A percentile compares a stretch with the other conserved stretches of the same genome.
phyloP scores from a whole-genome alignment of 768 basidiomycete genomes.

The Neoboletus brunneissimus region DNA sequence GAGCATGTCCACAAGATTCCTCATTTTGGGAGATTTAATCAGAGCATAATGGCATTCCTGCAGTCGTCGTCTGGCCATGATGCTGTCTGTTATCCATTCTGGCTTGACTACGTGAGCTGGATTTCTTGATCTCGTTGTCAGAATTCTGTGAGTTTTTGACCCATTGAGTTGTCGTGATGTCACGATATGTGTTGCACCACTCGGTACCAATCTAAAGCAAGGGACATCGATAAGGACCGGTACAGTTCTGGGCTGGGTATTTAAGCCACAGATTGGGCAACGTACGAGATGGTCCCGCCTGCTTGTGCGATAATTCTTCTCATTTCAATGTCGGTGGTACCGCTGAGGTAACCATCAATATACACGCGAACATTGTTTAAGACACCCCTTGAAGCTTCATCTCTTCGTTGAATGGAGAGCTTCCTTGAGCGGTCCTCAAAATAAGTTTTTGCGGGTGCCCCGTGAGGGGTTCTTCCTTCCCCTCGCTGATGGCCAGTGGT shows the following conservation, averaged over 20 bases:
- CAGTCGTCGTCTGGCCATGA: conserved; percentile 55
- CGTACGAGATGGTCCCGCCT: conserved; percentile 66
- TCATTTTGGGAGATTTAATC: conserved; percentile 38
- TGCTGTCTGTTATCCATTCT: conserved; percentile 72
- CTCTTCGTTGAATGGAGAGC: conserved; percentile 34
- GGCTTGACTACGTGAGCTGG: conserved; percentile 66
- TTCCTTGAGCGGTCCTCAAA: conserved; percentile 46
- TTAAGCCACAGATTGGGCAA: conserved; percentile 1
- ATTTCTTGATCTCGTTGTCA: conserved; percentile 49
- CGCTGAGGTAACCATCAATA: conserved; percentile 65
- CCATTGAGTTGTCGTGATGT: conserved; percentile 70
- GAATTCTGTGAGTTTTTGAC: conserved; percentile 64
- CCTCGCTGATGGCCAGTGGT: conserved; percentile 68
- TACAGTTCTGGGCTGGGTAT: no score
- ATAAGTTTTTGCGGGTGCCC: conserved; percentile 34
- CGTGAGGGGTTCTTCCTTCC: conserved; percentile 38
- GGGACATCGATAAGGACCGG: neutral
- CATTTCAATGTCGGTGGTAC: conserved; percentile 80
- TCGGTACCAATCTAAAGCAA: conserved; percentile 46
- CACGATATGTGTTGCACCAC: conserved; percentile 74
- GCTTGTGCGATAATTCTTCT: conserved; percentile 62
- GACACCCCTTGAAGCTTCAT: conserved; percentile 23
- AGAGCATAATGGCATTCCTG: conserved; percentile 60
- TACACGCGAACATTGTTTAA: conserved; percentile 54
- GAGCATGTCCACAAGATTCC: conserved; percentile 41